Base-by-base conservation (phyloP, 192 early-diverging fungal genomes). In the Dissophora ornata region DNA sequence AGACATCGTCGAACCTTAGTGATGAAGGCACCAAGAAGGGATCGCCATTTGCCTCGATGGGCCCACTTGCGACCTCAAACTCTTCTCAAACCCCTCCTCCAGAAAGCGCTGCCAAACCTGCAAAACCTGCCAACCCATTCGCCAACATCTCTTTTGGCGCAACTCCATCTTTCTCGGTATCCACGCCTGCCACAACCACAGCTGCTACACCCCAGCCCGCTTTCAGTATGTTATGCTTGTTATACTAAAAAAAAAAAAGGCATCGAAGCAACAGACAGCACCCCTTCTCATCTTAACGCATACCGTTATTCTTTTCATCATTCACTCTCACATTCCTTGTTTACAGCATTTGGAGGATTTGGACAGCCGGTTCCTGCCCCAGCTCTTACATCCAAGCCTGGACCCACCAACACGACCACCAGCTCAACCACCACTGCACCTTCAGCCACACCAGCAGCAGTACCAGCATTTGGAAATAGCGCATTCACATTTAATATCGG, bases 401-500 rank as follows among this genome's bases (percentile, higher is more conserved):
- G n/a, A n/a, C 36, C 28, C 26, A 19, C 29, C 28, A 45, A 2
- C 57, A 46, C 38, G 6, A 65, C 29, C 26, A 29, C 28, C 24
- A 46, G 21, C 28, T 11, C 51, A 32, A 34, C 15, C 26, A 28
- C 29, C 44, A n/a, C 30, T 18, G 50, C 41, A 11, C 38, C 40
- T 10, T 13, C 22, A 52, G n/a, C 48, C 22, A 18, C 3, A 25
- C 34, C 36, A 40, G 28, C 26, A 46, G 25, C 67, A 0, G 25
- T 26, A 5, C 42, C 56, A 1, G 7, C 57, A 6, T 63, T 71
- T 41, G 41, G 45, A 4, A 57, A 64, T 4, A 45, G 44, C 13
- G 33, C 55, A 8, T 74, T 74, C 34, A 74, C 62, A 0, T 74
- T 74, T 25, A 74, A 74, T 40, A 41, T 74, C 12, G 70, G 70